These are phyloP conservation scores for Wickerhamomyces bisporus DNA, from an alignment of 805 yeast genomes.

Conservation along the genomic window DNA sequence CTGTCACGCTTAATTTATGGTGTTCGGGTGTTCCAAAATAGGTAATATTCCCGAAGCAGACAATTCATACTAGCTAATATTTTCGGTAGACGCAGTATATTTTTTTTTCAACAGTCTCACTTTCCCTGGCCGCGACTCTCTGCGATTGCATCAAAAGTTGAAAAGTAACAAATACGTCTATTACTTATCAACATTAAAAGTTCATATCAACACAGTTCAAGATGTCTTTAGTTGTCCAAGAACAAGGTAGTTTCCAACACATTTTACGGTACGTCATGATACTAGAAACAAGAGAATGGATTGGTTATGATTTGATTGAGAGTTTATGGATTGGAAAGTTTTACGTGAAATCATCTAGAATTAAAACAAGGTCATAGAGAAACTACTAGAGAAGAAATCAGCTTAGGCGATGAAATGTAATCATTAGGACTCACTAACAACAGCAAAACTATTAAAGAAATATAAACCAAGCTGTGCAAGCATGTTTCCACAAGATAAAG, in stretches of 20 bases:
- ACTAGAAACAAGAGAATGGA: slow-evolving; percentile 2
- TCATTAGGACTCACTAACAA: too few species aligned
- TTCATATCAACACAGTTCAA: slow-evolving; percentile 17
- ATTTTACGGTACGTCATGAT: slow-evolving; percentile 86
- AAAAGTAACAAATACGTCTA: background rate
- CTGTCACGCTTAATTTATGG: too few species aligned
- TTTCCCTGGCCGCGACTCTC: background rate
- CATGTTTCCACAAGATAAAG: too few species aligned
- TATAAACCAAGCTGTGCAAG: too few species aligned
- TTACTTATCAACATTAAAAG: slow-evolving; percentile 1
- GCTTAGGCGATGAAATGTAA: background rate
- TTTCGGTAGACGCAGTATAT: background rate
- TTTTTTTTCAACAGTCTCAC: background rate
- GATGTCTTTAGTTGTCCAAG: slow-evolving; percentile 97
- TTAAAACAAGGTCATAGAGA: too few species aligned
- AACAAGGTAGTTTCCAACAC: slow-evolving; percentile 99
- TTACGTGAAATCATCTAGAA: too few species aligned
- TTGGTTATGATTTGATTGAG: background rate
- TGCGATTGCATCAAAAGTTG: background rate
- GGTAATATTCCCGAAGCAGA: too few species aligned
- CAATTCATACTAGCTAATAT: background rate
- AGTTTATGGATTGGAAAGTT: too few species aligned
- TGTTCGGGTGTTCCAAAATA: too few species aligned
- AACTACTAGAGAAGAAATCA: background rate
- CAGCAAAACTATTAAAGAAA: too few species aligned